These are phyloP conservation scores for Pythium grandisporangium DNA, from an alignment of 352 stramenopile genomes.

Conservation along the genomic window DNA sequence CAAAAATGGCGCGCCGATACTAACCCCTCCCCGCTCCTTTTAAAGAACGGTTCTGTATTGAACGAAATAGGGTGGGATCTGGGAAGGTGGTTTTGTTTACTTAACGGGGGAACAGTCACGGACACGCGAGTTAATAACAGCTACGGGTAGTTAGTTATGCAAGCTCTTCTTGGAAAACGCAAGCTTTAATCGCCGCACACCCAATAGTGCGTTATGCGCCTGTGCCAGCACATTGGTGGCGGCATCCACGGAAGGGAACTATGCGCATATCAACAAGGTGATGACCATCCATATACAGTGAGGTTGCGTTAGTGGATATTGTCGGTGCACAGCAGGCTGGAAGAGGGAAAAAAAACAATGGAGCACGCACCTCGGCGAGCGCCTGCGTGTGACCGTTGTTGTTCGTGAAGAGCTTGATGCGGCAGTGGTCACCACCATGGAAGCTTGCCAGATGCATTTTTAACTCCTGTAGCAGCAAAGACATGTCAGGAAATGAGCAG, in stretches of 20 bases:
- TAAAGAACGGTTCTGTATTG: too few species aligned
- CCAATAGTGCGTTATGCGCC: slow-evolving; percentile 34
- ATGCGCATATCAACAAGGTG: not conserved
- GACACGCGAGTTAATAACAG: too few species aligned
- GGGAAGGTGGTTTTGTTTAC: not conserved
- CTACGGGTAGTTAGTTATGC: slow-evolving; percentile 17
- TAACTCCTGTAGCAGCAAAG: slow-evolving; percentile 15
- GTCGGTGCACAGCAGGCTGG: not conserved
- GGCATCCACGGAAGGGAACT: slow-evolving; percentile 36
- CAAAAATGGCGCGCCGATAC: slow-evolving; percentile 15
- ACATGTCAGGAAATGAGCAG: slow-evolving; percentile 1
- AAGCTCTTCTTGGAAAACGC: slow-evolving; percentile 47
- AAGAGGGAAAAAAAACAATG: not conserved
- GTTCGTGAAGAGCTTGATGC: slow-evolving; percentile 36
- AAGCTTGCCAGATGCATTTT: slow-evolving; percentile 24
- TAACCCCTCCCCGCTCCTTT: too few species aligned
- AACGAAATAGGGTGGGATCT: too few species aligned
- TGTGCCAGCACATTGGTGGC: slow-evolving; percentile 43
- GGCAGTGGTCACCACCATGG: slow-evolving; percentile 26
- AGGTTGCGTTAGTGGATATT: not conserved
- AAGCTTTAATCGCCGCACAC: slow-evolving; percentile 31
- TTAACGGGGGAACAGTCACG: too few species aligned
- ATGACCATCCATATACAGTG: too few species aligned
- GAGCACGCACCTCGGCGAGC: slow-evolving; percentile 23
- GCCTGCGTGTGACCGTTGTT: slow-evolving; percentile 36